Conservation (phyloP, 129 eudicot genomes). For the Tanacetum coccineum region DNA sequence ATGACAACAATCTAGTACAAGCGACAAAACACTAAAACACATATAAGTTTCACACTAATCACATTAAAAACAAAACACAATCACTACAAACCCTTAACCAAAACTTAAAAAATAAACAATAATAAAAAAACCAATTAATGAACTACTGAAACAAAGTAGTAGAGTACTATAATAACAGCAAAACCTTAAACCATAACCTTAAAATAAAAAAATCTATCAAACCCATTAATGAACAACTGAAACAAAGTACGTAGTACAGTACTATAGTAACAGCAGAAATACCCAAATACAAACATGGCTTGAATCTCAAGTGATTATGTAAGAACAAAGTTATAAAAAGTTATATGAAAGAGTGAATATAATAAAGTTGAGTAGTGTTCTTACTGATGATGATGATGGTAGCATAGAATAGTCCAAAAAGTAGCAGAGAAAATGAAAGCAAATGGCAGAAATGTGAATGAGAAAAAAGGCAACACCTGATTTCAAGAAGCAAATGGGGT, state of each 20-base stretch:
- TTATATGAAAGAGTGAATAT: not conserved
- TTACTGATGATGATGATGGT: slow-evolving; percentile 23
- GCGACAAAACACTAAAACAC: slow-evolving; percentile 19
- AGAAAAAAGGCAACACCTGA: slow-evolving; percentile 17
- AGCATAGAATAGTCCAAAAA: slow-evolving; percentile 2
- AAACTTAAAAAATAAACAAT: not conserved
- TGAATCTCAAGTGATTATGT: slow-evolving; percentile 11
- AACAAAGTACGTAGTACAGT: not conserved
- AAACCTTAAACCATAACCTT: too few relatives aligned
- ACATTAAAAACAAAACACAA: slow-evolving; percentile 10
- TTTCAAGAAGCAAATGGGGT: slow-evolving; percentile 17
- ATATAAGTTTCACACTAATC: slow-evolving; percentile 11
- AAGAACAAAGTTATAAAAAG: slow-evolving; percentile 16
- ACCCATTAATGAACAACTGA: slow-evolving; percentile 1
- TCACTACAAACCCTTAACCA: slow-evolving; percentile 1
- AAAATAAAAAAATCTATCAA: not conserved
- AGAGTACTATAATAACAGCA: slow-evolving; percentile 2
- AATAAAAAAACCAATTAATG: slow-evolving; percentile 4
- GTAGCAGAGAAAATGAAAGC: slow-evolving; percentile 29
- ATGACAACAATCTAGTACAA: not conserved
- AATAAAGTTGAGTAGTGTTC: too few relatives aligned
- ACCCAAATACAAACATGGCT: too few relatives aligned
- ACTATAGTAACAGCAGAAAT: slow-evolving; percentile 7
- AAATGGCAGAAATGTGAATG: slow-evolving; percentile 30
- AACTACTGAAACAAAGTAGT: not conserved